Evolutionary conservation across 2,329 filamentous ascomycete species (phyloP), one percentile per base, ranked within the genome.

Genomic region (Scedosporium boydii): DNA sequence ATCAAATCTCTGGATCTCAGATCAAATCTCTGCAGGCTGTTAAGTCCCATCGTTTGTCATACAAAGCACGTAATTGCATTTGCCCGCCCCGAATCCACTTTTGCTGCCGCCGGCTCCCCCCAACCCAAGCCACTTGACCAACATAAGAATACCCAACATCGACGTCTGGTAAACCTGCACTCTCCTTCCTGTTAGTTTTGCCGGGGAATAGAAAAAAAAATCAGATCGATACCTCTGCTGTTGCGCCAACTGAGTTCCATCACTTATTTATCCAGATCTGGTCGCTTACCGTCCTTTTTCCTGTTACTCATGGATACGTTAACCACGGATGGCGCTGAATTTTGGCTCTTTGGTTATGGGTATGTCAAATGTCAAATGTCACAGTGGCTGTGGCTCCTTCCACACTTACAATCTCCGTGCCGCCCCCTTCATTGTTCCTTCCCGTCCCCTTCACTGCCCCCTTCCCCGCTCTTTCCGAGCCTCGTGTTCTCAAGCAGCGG

Each of bases 281-380:
- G 51, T 21, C 51, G 51, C 51, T 55, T 55, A 55, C 29, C 23
- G 51, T 12, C 51, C 29, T 34, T 34, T 34, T 34, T 9, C 29
- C 51, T 23, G 34, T 38, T 38, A 14, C 34, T 84, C 77, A 75
- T 73, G 23, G 68, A 71, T 27, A 66, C 68, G 6, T 63, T 73
- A 57, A 64, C 70, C 55, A 67, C 68, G 69, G 71, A 70, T 70
- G 68, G 68, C 66, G 79, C 83, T 42, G 90, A 96, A 71, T 92
- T 98, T 70, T 99, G 95, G 95, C 80, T 99, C 56, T 98, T 96
- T 75, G 95, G 95, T 65, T 99, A 98, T 72, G 95, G 93, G 93
- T 96, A 79, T 67, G 81, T 64, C 48, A 41, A 26, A n/a, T n/a
- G n/a, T n/a, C n/a, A n/a, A 16, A 16, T 58, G 23, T 55, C 9